phyloP scores from a whole-genome alignment of 2,329 filamentous ascomycete genomes.

The Raffaelea arxii region DNA sequence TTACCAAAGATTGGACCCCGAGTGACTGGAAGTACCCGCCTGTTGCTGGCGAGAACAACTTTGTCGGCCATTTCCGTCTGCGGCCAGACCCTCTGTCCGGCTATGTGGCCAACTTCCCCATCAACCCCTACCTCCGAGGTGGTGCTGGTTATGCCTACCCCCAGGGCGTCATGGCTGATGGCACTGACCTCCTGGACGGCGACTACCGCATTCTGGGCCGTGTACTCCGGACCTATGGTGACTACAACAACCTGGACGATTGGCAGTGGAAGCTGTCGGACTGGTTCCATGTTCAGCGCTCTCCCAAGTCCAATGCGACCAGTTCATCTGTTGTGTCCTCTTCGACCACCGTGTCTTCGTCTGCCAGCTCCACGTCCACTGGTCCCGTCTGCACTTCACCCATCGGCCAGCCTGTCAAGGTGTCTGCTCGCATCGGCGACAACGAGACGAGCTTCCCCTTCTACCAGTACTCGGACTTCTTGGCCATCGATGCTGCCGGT shows the following conservation, averaged over 20 bases:
- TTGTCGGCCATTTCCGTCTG: conserved; percentile 3
- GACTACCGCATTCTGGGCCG: conserved; percentile 13
- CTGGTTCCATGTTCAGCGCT: conserved; percentile 10
- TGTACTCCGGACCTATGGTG: conserved; percentile 13
- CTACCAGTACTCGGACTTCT: conserved; percentile 12
- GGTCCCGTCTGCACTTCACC: not conserved
- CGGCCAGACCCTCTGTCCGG: not conserved
- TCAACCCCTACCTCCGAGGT: conserved; percentile 1
- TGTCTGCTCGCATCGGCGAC: conserved; percentile 8
- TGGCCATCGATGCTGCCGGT: conserved; percentile 9
- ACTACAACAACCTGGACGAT: conserved; percentile 9
- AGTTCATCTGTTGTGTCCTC: not conserved
- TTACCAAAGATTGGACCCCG: conserved; percentile 1
- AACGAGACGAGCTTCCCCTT: conserved; percentile 3
- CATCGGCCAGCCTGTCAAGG: not conserved
- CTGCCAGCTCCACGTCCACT: not conserved
- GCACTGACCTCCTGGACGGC: conserved; percentile 9
- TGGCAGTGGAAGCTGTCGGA: conserved; percentile 13
- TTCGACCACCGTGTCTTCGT: not conserved
- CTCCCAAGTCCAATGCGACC: not conserved
- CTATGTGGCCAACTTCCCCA: conserved; percentile 1
- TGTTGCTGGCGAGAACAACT: conserved; percentile 7
- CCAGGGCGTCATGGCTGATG: conserved; percentile 8
- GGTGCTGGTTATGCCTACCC: not conserved
- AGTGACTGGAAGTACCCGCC: conserved; percentile 9